phyloP scores from a whole-genome alignment of 169 alveolate genomes.

The Amoebophrya sp. region DNA sequence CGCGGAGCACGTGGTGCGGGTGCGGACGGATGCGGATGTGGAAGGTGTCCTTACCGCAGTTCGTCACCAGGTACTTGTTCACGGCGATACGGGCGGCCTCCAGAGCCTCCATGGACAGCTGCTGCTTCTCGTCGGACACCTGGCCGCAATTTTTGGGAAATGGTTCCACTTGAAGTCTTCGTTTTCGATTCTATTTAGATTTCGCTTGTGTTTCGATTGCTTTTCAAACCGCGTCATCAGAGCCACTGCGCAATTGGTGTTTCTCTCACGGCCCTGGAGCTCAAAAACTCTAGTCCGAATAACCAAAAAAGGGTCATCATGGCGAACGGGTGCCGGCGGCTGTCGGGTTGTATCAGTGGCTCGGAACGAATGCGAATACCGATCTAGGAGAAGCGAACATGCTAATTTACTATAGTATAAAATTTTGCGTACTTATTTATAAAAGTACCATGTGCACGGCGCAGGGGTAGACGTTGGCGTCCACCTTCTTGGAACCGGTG shows the following conservation, averaged over 20 bases:
- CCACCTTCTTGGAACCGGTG: constrained; percentile 93
- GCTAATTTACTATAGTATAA: background rate
- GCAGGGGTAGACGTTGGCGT: constrained; percentile 90
- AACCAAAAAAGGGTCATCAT: too few species aligned
- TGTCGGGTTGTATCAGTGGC: background rate
- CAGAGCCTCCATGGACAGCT: constrained; percentile 95
- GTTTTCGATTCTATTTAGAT: too few species aligned
- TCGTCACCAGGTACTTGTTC: constrained; percentile 90
- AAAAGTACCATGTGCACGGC: constrained; percentile 80
- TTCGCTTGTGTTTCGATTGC: too few species aligned
- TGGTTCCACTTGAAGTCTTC: background rate
- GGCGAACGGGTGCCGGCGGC: background rate
- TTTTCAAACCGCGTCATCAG: too few species aligned
- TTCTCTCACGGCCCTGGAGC: too few species aligned
- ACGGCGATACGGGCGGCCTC: constrained; percentile 99
- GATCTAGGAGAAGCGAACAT: background rate
- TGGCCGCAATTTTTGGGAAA: background rate
- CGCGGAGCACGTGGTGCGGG: constrained; percentile 98
- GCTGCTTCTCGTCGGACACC: constrained; percentile 94
- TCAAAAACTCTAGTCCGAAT: too few species aligned
- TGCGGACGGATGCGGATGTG: constrained; percentile 96
- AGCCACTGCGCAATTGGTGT: too few species aligned
- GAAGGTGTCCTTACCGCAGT: constrained; percentile 94
- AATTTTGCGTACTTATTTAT: too few species aligned
- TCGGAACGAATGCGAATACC: background rate